Conservation (phyloP, 352 stramenopile genomes). For the Phytopythium sindhum region DNA sequence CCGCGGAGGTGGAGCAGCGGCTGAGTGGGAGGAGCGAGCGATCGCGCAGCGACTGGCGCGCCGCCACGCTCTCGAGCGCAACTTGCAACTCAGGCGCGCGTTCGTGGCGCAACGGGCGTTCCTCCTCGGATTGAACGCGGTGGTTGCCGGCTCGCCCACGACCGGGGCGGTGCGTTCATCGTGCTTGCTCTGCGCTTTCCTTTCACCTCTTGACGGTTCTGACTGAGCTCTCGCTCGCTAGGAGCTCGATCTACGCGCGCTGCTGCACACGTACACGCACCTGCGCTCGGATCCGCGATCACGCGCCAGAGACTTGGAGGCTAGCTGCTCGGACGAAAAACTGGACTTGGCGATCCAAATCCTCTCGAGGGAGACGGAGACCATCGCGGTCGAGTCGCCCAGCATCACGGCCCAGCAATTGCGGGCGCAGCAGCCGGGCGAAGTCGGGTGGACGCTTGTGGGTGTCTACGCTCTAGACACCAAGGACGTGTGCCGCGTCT, state of each 20-base stretch:
- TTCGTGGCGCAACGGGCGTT: not conserved
- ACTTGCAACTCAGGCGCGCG: not conserved
- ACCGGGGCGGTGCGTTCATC: not conserved
- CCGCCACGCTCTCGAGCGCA: not conserved
- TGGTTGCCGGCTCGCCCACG: not conserved
- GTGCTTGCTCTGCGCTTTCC: not conserved
- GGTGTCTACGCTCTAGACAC: not conserved
- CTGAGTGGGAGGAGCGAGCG: not conserved
- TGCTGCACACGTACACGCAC: not conserved
- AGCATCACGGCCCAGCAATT: not conserved
- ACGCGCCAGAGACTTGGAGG: not conserved
- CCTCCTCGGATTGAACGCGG: not conserved
- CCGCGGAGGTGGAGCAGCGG: not conserved
- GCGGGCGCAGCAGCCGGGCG: not conserved
- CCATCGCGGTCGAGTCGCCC: not conserved
- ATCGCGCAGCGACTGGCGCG: not conserved
- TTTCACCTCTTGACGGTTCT: not conserved
- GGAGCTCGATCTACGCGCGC: not conserved
- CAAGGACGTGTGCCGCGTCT: not conserved
- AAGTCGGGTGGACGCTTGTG: not conserved
- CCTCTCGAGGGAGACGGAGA: not conserved
- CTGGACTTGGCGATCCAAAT: not conserved
- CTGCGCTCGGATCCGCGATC: not conserved
- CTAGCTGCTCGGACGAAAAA: not conserved
- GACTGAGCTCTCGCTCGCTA: not conserved